phyloP scores from a whole-genome alignment of 1,284 basidiomycete species.

The Sporisorium sorghi region DNA sequence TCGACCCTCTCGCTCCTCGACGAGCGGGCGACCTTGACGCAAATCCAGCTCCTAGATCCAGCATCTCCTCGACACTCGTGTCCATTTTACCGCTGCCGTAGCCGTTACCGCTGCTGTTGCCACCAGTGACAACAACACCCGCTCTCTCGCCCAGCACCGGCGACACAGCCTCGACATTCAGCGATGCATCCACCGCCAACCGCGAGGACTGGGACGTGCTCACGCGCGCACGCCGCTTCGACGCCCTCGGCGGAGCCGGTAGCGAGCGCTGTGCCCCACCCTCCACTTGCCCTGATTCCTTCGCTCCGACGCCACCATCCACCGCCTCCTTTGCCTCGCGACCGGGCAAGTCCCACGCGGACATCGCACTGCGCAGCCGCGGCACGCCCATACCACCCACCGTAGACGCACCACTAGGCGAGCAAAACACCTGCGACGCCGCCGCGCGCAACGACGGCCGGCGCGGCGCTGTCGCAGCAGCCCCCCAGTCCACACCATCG shows the following conservation, averaged over 20 bases:
- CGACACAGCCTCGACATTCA: not conserved
- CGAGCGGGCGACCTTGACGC: not conserved
- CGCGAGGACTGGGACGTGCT: constrained; percentile 1
- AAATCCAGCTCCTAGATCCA: not conserved
- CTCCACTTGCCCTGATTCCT: not conserved
- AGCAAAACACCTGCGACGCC: constrained; percentile 14
- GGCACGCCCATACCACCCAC: constrained; percentile 2
- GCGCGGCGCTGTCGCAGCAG: not conserved
- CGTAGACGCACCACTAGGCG: not conserved
- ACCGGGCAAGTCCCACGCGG: constrained; percentile 17
- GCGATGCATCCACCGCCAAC: not conserved
- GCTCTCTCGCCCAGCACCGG: not conserved
- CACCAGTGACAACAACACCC: no score
- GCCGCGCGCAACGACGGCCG: constrained; percentile 10
- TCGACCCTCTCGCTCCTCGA: not conserved
- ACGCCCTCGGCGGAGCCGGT: constrained; percentile 30
- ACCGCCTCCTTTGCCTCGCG: not conserved
- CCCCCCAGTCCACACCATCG: no score
- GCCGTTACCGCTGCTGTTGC: not conserved
- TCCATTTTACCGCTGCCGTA: not conserved
- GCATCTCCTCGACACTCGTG: not conserved
- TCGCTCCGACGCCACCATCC: no score
- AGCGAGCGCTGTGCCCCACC: constrained; percentile 5
- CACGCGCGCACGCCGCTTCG: constrained; percentile 15
- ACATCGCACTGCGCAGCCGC: constrained; percentile 14